Evolutionary conservation across 1,284 basidiomycete genomes (phyloP), one percentile per base, ranked within the genome.

Genomic region (Microbotryum lychnidis-dioicae): DNA sequence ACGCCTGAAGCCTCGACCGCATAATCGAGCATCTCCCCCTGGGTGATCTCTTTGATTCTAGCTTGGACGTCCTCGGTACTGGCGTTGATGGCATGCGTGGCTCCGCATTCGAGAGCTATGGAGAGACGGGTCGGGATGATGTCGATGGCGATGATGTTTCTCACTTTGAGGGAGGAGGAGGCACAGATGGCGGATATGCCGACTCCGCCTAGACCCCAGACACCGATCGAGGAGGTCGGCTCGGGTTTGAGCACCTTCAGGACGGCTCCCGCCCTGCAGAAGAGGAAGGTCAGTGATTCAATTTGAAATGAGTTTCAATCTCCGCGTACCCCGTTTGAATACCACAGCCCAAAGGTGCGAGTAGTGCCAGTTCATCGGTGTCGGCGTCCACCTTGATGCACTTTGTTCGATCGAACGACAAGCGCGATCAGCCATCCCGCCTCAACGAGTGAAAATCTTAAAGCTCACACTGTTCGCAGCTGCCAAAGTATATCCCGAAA

Each of bases 101-200:
- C 71, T 2, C 71, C 70, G 6, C 63, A 58, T 9, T 58, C 45
- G 45, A 59, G 54, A 18, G 71, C 71, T 3, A 70, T 59, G 14
- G 54, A 59, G 4, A 68, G 67, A 0, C 71, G 61, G 4, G 60
- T 56, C 3, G 63, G 55, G 16, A 71, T 53, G 21, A 72, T 57
- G 59, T 72, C 71, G 27, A 72, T 65, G 18, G 62, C 67, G 57
- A 72, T 67, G 54, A 71, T 70, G 18, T 55, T 67, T 23, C 52
- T 25, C 44, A 71, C 54, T 5, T 60, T 52, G 53, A 68, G 62
- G 21, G 62, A 54, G 3, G 58, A 54, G 1, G 71, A 67, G 0
- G 69, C 70, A 48, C 69, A 69, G n/a, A 68, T 46, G 23, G 71
- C 69, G 29, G 63, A 68, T 37, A 65, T 66, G 1, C 71, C 71